phyloP scores from a whole-genome alignment of 805 yeast genomes.

The Starmerella vitae region DNA sequence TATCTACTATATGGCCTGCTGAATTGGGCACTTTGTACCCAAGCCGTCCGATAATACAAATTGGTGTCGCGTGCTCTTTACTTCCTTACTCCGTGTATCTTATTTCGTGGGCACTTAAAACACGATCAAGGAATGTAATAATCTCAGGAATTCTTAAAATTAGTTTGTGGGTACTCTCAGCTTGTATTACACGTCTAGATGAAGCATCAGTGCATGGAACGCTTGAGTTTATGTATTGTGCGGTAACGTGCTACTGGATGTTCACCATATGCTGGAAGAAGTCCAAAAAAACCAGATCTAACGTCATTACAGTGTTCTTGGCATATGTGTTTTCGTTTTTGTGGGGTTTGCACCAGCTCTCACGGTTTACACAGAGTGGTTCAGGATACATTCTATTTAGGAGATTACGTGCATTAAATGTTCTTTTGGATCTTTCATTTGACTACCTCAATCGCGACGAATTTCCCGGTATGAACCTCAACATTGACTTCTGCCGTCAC shows the following conservation, averaged over 20 bases:
- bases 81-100: slow-evolving; percentile 64
- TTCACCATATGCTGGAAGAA: neutral
- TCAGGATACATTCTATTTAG: slow-evolving; percentile 8
- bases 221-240: slow-evolving; percentile 11
- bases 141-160: slow-evolving; percentile 53
- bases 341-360: slow-evolving; percentile 9
- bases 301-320: neutral
- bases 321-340: slow-evolving; percentile 5
- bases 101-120: slow-evolving; percentile 22
- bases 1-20: slow-evolving; percentile 47
- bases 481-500: neutral
- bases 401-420: slow-evolving; percentile 3
- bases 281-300: neutral
- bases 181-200: slow-evolving; percentile 60
- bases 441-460: slow-evolving; percentile 8
- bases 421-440: slow-evolving; percentile 4
- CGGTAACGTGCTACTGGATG: slow-evolving; percentile 16
- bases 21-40: slow-evolving; percentile 70
- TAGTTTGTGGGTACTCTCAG: slow-evolving; percentile 76
- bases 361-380: slow-evolving; percentile 10
- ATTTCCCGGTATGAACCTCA: slow-evolving; percentile 2
- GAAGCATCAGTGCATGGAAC: slow-evolving; percentile 16
- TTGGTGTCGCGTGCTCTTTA: slow-evolving; percentile 64
- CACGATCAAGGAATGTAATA: slow-evolving; percentile 5
- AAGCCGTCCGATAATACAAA: slow-evolving; percentile 68